Evolutionary conservation across 441 rosid species (phyloP).

Genomic region (Bruguiera hainesii): DNA sequence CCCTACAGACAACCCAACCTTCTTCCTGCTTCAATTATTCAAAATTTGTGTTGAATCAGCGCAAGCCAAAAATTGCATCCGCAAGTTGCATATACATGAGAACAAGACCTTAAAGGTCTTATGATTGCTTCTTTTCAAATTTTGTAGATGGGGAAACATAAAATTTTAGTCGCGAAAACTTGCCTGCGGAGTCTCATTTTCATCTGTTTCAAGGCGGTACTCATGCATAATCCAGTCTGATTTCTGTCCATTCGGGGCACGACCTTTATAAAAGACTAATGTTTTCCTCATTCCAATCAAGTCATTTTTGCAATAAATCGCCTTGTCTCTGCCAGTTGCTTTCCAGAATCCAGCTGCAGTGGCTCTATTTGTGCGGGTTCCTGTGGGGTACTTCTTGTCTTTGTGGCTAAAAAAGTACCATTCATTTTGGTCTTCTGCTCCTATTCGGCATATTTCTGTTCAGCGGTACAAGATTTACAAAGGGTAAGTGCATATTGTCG

Average conservation of each 20-base stretch:
- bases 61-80: too few relatives aligned
- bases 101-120: too few relatives aligned
- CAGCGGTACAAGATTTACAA: neutral
- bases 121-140: too few relatives aligned
- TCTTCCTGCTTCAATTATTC: constrained; percentile 54
- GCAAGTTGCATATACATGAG: too few relatives aligned
- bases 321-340: constrained; percentile 79
- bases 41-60: neutral
- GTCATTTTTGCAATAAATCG: constrained; percentile 59
- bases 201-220: constrained; percentile 74
- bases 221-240: constrained; percentile 91
- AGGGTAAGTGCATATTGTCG: neutral
- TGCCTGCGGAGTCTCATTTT: constrained; percentile 80
- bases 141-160: neutral
- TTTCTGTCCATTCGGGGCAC: constrained; percentile 75
- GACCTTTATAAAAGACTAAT: constrained; percentile 65
- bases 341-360: constrained; percentile 81
- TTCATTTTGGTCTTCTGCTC: constrained; percentile 71
- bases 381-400: constrained; percentile 92
- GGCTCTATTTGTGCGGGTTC: constrained; percentile 87
- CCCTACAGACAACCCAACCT: constrained; percentile 98
- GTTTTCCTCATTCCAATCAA: constrained; percentile 81
- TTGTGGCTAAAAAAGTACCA: constrained; percentile 97
- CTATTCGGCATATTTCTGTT: constrained; percentile 75
- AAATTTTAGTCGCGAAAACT: constrained; percentile 12